Base-by-base conservation (phyloP, 192 early-diverging fungal genomes). In the Gryganskiella cystojenkinii region DNA sequence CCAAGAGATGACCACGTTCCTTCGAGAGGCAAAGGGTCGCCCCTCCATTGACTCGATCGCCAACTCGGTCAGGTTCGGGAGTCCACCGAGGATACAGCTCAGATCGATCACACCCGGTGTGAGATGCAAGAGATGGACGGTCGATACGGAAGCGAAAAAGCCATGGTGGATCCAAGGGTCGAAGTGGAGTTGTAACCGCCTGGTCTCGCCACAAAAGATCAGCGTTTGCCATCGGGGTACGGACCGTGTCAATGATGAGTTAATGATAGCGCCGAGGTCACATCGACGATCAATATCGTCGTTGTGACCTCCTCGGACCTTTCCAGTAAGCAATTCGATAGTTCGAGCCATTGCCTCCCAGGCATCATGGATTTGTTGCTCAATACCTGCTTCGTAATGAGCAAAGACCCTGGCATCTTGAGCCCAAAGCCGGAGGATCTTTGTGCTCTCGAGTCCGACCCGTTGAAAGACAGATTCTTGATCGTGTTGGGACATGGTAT, bases 1-100 rank as follows among this genome's bases (percentile, higher is more conserved):
- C 62, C 62, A 64, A 15, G 62, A 54, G 27, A 64, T 55, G 22
- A 40, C 40, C 17, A 22, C 17, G 30, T 64, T 64, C 40, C 40
- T 14, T 37, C 22, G 35, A n/a, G 20, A 30, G 30, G 62, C 42
- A 31, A n/a, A 54, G 0, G 62, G 62, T 13, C 0, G 11, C 3
- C 50, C 51, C 25, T 55, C 52, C 19, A n/a, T 27, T 2, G 62
- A 53, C 25, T 54, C 51, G 24, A 64, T 31, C 19, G n/a, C 22
- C 9, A 64, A 27, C 31, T 64, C 62, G 9, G 51, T 25, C 31
- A 64, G 27, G 5, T 42, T 30, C 17, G 52, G 24, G 19, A 64
- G 52, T 14, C 8, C n/a, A 17, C 19, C 13, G 22, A 64, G 30
- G 37, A 64, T 44, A 24, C 50, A 30, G 31, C 52, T 49, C 51